Base-by-base conservation (phyloP, 2,329 filamentous ascomycete species). In the Aspergillus ustus region DNA sequence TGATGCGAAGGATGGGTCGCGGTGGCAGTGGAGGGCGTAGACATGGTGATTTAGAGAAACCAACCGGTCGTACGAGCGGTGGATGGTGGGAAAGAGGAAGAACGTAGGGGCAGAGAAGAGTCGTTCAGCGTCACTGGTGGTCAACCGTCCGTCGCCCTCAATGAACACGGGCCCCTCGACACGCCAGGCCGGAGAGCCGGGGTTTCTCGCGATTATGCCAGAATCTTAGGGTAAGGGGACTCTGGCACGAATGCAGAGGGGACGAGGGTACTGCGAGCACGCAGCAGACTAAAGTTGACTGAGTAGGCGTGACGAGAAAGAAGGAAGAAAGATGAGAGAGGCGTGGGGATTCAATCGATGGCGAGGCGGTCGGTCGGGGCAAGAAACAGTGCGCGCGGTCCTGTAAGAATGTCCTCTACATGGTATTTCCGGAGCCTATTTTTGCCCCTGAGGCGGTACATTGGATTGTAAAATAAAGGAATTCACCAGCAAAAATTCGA, bases 1-100 rank as follows among this genome's bases (percentile, higher is more conserved):
- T 68, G 86, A 77, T 89, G 88, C 72, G 85, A 86, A 75, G 88
- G 88, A 73, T 91, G 83, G 69, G 88, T 90, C 73, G 88, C 88
- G 76, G 89, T 90, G 72, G 89, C 89, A 73, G 89, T 90, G 65
- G 90, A 92, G 69, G 91, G 91, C 70, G 91, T 93, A 83, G 91
- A 93, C 91, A 94, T 93, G 77, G 67, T 75, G 72, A 67, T 72
- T 61, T 57, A 63, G 65, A 61, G 58, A 67, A 64, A 67, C 64
- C 66, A 59, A 66, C 67, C 68, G 72, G 70, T 70, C 64, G 70
- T 67, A 68, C 64, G 68, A 73, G 68, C 68, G 66, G 66, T 61
- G 63, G 64, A 61, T 52, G 59, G 54, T 57, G 58, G 63, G 25
- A 25, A 57, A 63, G 45, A 54, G 57, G 59, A 69, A 51, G 34